A percentile compares a stretch with the other conserved stretches of the same genome.
These are phyloP conservation scores for Dittrichia graveolens DNA, from an alignment of 129 eudicot species.

Conservation along the genomic window DNA sequence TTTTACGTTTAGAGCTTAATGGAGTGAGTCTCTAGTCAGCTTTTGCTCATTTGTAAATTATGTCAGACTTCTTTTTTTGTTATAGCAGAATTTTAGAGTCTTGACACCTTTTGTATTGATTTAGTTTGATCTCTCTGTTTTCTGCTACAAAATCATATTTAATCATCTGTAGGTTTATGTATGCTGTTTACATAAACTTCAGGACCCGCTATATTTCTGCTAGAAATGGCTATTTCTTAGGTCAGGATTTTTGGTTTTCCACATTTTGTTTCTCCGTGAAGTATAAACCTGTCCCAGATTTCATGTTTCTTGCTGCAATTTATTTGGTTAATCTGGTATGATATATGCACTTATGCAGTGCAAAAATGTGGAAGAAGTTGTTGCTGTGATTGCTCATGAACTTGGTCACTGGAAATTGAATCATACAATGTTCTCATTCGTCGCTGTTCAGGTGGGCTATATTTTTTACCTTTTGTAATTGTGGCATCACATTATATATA, in stretches of 20 bases:
- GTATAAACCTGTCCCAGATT: neutral
- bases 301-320: conserved; percentile 17
- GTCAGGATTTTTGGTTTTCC: neutral
- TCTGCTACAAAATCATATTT: neutral
- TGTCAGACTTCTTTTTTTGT: too few relatives aligned
- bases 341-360: conserved; percentile 79
- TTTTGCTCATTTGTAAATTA: neutral
- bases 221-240: neutral
- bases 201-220: neutral
- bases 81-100: too few relatives aligned
- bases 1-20: neutral
- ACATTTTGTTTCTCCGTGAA: neutral
- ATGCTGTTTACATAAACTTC: conserved; percentile 6
- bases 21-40: neutral
- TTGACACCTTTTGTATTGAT: neutral
- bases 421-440: conserved; percentile 88
- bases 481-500: neutral
- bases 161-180: neutral
- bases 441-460: conserved; percentile 88
- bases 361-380: conserved; percentile 93
- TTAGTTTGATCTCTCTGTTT: neutral
- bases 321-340: conserved; percentile 2
- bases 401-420: conserved; percentile 98
- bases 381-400: conserved; percentile 99
- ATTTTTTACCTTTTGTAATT: neutral